These are phyloP conservation scores for Thalassiosira profunda DNA, from an alignment of 108 stramenopile genomes.

Conservation along the genomic window DNA sequence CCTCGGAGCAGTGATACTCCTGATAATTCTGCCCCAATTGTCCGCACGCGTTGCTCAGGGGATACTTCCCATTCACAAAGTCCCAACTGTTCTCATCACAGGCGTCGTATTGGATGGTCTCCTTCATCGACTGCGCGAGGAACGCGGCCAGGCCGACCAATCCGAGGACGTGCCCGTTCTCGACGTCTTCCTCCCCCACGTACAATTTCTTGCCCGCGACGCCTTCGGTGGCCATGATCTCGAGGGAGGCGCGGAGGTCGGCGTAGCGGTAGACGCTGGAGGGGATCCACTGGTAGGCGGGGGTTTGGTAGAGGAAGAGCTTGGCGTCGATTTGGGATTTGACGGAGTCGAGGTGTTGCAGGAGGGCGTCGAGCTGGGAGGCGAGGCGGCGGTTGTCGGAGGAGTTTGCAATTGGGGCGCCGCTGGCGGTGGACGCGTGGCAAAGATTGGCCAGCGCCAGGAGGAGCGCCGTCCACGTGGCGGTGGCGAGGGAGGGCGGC, in stretches of 20 bases:
- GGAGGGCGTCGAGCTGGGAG: too few species aligned
- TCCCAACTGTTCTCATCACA: conserved; percentile 64
- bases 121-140: conserved; percentile 57
- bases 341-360: conserved; percentile 10
- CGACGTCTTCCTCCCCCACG: conserved; percentile 16
- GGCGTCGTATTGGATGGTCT: conserved; percentile 60
- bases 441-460: too few species aligned
- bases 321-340: conserved; percentile 15
- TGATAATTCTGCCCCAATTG: conserved; percentile 51
- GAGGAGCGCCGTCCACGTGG: too few species aligned
- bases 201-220: conserved; percentile 36
- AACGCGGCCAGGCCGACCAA: conserved; percentile 55
- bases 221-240: conserved; percentile 32
- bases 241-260: conserved; percentile 15
- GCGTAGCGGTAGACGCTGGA: conserved; percentile 25
- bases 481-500: too few species aligned
- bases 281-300: conserved; percentile 4
- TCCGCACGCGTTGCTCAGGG: conserved; percentile 42
- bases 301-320: conserved; percentile 28
- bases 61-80: conserved; percentile 36
- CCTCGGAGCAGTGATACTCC: conserved; percentile 39
- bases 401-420: too few species aligned
- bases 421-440: too few species aligned
- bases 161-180: conserved; percentile 31
- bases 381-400: too few species aligned